Conservation (phyloP, 2,329 filamentous ascomycete genomes). For the Fusarium graminum region DNA sequence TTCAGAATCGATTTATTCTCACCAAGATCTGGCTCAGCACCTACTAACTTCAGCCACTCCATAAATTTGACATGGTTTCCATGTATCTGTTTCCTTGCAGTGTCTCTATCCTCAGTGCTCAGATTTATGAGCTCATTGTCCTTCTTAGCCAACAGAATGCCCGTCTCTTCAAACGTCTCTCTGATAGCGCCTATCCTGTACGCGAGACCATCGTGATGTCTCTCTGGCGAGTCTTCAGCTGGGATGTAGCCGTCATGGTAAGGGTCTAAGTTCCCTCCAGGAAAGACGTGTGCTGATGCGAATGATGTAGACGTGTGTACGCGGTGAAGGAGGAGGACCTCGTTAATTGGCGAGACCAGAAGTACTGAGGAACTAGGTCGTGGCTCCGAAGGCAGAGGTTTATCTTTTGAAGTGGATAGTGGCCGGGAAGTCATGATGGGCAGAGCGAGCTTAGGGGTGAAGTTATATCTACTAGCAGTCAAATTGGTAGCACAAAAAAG, state of each 20-base stretch:
- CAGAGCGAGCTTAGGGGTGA: background rate
- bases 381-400: slow-evolving; percentile 57
- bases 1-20: slow-evolving; percentile 31
- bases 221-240: slow-evolving; percentile 58
- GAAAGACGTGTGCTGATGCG: slow-evolving; percentile 93
- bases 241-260: slow-evolving; percentile 78
- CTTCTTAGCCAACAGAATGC: slow-evolving; percentile 78
- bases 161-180: slow-evolving; percentile 96
- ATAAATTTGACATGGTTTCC: slow-evolving; percentile 72
- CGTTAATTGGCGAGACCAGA: slow-evolving; percentile 86
- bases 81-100: slow-evolving; percentile 78
- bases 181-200: slow-evolving; percentile 89
- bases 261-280: slow-evolving; percentile 84
- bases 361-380: slow-evolving; percentile 82
- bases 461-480: slow-evolving; percentile 19
- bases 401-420: slow-evolving; percentile 34
- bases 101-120: slow-evolving; percentile 69
- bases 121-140: slow-evolving; percentile 72
- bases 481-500: slow-evolving; percentile 12
- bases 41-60: slow-evolving; percentile 71
- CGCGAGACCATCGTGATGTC: slow-evolving; percentile 77
- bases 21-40: slow-evolving; percentile 75
- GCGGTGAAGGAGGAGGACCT: slow-evolving; percentile 88
- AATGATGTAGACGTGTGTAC: slow-evolving; percentile 87
- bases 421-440: slow-evolving; percentile 33